Base-by-base conservation (phyloP, 1,284 basidiomycete species). In the Malassezia sp. region DNA sequence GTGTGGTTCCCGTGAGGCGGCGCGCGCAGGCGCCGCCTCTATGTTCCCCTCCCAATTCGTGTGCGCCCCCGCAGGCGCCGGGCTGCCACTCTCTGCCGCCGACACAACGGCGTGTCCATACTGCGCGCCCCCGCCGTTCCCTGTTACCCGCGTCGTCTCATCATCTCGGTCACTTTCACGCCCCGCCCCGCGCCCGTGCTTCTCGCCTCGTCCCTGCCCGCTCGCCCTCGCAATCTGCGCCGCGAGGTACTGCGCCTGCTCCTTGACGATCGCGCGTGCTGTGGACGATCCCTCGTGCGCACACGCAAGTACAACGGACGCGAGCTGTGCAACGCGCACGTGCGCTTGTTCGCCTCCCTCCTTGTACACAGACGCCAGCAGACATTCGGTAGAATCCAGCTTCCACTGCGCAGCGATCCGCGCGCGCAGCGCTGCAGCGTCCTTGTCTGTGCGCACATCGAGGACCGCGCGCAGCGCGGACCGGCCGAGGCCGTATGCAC, bases 401-500 rank as follows among this genome's bases (percentile, higher is more conserved):
- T 10, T 4, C 22, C 17, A 39, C 2, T n/a, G 27, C 7, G 33
- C 12, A 6, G 38, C 20, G 21, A 39, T 17, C 22, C 10, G 26
- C 22, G 7, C 39, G 10, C 17, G 22, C 11, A 48, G 28, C 6
- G 10, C 4, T 15, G 26, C n/a, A 11, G 12, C 18, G 14, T 11
- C 40, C 2, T 27, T 9, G 5, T 14, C 14, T 15, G 41, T 45
- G 27, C 42, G 38, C 3, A 61, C n/a, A n/a, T n/a, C n/a, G n/a
- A n/a, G 40, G 9, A 61, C 49, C 2, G 27, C 24, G 5, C 54
- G 42, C 7, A 62, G 41, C 14, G 56, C 60, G 5, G 53, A 47
- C 22, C 53, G 50, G 0, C 60, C 60, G 2, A 62, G 40, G 5
- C 40, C 28, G 42, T 40, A 61, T 4, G 49, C 60, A 33, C 59